A percentile compares a stretch with the other conserved stretches of the same genome.
Evolutionary conservation across 2,329 filamentous ascomycete species (phyloP).

Genomic region (Arthrobotrys pseudoclavata): DNA sequence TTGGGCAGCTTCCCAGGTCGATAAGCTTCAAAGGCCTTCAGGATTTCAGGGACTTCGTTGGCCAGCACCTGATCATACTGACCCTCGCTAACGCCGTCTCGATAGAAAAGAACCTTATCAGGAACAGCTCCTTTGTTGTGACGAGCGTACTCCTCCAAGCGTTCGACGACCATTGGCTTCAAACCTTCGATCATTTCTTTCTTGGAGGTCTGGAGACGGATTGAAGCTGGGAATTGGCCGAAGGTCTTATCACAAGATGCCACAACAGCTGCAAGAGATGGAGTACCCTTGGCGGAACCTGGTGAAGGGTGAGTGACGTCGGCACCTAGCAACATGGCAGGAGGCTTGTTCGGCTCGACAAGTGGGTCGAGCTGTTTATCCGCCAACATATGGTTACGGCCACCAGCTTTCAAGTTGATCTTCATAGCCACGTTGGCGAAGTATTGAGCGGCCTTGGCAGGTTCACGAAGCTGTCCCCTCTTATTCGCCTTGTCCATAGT

Average conservation of each 20-base stretch:
- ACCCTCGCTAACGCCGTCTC: slow-evolving; percentile 88
- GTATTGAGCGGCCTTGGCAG: slow-evolving; percentile 67
- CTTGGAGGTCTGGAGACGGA: slow-evolving; percentile 75
- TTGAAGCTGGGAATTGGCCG: slow-evolving; percentile 82
- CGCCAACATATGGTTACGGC: slow-evolving; percentile 77
- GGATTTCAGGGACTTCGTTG: slow-evolving; percentile 77
- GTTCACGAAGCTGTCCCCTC: slow-evolving; percentile 33
- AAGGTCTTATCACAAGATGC: slow-evolving; percentile 78
- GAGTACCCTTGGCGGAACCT: slow-evolving; percentile 72
- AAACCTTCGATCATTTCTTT: slow-evolving; percentile 80
- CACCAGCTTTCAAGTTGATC: slow-evolving; percentile 84
- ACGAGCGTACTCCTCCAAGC: slow-evolving; percentile 76
- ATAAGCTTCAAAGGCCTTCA: slow-evolving; percentile 72
- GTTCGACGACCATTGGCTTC: slow-evolving; percentile 69
- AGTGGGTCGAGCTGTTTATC: slow-evolving; percentile 73
- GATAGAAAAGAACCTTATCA: slow-evolving; percentile 84
- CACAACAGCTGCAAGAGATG: slow-evolving; percentile 85
- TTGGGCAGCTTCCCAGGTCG: slow-evolving; percentile 70
- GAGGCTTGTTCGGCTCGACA: slow-evolving; percentile 68
- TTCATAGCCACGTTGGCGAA: slow-evolving; percentile 81
- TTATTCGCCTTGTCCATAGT: slow-evolving; percentile 64
- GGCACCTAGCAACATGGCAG: slow-evolving; percentile 86
- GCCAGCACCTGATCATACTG: slow-evolving; percentile 80
- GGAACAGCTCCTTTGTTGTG: slow-evolving; percentile 73
- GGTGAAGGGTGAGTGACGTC: slow-evolving; percentile 91